Conservation (phyloP, 2,329 filamentous ascomycete species). For the Gnomoniopsis sp. region DNA sequence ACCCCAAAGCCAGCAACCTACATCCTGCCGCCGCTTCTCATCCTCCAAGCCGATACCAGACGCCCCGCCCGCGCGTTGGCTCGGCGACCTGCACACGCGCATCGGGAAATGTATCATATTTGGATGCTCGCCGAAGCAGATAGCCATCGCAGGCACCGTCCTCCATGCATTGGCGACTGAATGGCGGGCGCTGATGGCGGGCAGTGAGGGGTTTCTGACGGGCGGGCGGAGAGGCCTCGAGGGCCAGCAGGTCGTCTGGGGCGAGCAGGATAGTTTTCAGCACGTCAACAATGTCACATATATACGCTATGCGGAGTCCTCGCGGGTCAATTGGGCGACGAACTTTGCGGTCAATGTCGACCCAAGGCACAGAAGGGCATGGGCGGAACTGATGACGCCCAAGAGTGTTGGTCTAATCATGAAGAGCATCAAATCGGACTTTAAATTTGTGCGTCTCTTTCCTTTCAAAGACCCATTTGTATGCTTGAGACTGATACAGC, state of each 20-base stretch:
- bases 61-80: conserved; percentile 59
- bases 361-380: conserved; percentile 56
- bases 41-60: background rate
- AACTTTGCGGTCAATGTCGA: conserved; percentile 66
- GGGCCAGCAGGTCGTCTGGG: conserved; percentile 71
- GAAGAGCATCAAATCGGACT: conserved; percentile 54
- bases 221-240: conserved; percentile 59
- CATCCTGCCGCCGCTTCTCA: too few relatives aligned
- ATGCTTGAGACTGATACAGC: background rate
- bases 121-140: conserved; percentile 59
- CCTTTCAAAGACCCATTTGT: conserved; percentile 6
- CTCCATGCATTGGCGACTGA: conserved; percentile 57
- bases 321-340: conserved; percentile 72
- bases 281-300: conserved; percentile 90
- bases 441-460: conserved; percentile 52
- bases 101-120: conserved; percentile 75
- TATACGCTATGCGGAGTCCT: conserved; percentile 78
- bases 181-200: conserved; percentile 70
- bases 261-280: conserved; percentile 71
- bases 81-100: conserved; percentile 62
- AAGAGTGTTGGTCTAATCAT: conserved; percentile 70
- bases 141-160: conserved; percentile 55
- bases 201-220: conserved; percentile 73
- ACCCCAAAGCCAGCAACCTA: too few relatives aligned
- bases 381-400: conserved; percentile 67